A percentile compares a stretch with the other conserved stretches of the same genome.
These are phyloP conservation scores for Amanita exitialis DNA, from an alignment of 768 basidiomycete species.

Conservation along the genomic window DNA sequence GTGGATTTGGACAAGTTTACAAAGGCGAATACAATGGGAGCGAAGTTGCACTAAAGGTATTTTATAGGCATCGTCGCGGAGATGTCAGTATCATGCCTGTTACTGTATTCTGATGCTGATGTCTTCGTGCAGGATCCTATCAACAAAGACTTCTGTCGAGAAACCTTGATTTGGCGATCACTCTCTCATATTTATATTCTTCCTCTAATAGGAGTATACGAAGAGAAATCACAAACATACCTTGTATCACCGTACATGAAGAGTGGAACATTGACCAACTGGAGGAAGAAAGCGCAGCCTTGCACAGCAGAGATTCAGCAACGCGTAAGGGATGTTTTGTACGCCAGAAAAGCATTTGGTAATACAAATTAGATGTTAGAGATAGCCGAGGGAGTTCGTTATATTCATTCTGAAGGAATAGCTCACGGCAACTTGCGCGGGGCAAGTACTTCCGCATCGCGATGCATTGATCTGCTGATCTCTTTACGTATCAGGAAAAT, in stretches of 20 bases:
- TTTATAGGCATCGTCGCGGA: background rate
- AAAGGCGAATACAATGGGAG: background rate
- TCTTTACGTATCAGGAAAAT: background rate
- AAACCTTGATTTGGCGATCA: background rate
- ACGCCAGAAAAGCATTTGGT: background rate
- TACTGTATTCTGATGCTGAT: background rate
- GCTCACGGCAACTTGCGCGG: constrained; percentile 1
- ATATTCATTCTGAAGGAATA: constrained; percentile 3
- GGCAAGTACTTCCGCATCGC: background rate
- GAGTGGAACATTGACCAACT: constrained; percentile 1
- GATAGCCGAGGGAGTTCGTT: background rate
- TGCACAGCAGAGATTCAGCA: background rate
- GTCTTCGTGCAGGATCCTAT: background rate
- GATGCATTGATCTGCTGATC: background rate
- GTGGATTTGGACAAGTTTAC: background rate
- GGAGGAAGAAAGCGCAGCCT: background rate
- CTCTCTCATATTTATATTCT: background rate
- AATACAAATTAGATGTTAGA: background rate
- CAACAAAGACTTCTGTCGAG: background rate
- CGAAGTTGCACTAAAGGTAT: background rate
- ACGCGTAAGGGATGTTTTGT: background rate
- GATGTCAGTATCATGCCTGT: background rate
- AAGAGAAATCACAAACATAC: background rate
- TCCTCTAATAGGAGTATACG: background rate
- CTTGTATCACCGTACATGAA: constrained; percentile 1